Percentiles rank a stretch among this genome's conserved stretches.
Conservation (phyloP, 352 stramenopile genomes). For the Pseudoperonospora humuli region DNA sequence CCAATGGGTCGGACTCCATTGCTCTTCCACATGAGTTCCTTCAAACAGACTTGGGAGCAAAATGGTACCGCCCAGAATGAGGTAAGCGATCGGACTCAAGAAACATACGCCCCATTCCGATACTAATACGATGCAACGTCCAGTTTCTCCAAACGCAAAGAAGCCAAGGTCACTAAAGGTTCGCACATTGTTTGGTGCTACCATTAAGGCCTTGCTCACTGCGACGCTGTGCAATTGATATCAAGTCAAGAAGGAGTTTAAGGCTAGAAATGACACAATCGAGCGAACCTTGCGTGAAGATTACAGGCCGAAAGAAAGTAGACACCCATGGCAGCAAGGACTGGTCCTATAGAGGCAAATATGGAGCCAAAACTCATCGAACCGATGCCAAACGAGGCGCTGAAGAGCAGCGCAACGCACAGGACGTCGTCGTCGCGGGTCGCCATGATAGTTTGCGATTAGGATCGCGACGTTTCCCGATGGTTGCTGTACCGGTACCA, state of each 20-base stretch:
- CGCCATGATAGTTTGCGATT: constrained; percentile 9
- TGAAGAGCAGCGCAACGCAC: constrained; percentile 64
- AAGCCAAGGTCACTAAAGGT: constrained; percentile 69
- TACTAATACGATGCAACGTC: constrained; percentile 39
- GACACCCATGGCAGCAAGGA: constrained; percentile 49
- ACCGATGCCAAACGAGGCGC: constrained; percentile 61
- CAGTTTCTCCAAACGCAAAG: constrained; percentile 44
- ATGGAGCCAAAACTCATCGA: constrained; percentile 68
- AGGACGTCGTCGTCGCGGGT: constrained; percentile 45
- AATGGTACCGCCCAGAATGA: constrained; percentile 57
- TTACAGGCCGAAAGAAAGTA: constrained; percentile 79
- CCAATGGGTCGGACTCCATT: constrained; percentile 41
- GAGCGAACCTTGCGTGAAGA: constrained; percentile 59
- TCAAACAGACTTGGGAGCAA: constrained; percentile 46
- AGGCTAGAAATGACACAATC: too few relatives aligned
- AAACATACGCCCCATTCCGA: constrained; percentile 56
- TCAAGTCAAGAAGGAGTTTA: too few relatives aligned
- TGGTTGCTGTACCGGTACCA: background rate
- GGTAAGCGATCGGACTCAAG: constrained; percentile 61
- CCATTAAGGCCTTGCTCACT: constrained; percentile 48
- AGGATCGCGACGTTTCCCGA: too few relatives aligned
- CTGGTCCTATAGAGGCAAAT: constrained; percentile 47
- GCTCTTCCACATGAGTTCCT: too few relatives aligned
- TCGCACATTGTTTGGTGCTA: constrained; percentile 44
- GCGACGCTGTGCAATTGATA: too few relatives aligned